Percentiles rank a stretch among this genome's conserved stretches.
These are phyloP conservation scores for Ceratobasidium sp. DNA, from an alignment of 1,284 basidiomycete genomes.

Conservation along the genomic window DNA sequence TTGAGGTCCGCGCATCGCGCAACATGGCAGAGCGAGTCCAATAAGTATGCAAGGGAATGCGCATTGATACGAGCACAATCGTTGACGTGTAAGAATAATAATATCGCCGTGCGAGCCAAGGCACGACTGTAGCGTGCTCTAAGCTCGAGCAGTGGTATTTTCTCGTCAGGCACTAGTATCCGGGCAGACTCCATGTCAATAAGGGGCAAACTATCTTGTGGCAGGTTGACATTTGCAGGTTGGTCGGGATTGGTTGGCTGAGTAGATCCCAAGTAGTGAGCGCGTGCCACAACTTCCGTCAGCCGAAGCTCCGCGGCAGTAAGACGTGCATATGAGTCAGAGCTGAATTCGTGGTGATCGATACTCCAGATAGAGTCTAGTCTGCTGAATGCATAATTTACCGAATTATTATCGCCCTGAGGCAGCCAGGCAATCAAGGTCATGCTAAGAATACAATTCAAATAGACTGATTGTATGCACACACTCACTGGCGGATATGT, in stretches of 20 bases:
- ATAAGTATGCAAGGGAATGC: background rate
- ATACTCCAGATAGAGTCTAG: constrained; percentile 5
- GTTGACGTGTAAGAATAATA: background rate
- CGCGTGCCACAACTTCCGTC: background rate
- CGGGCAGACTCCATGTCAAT: background rate
- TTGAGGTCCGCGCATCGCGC: background rate
- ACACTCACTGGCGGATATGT: too few relatives aligned
- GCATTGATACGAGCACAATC: background rate
- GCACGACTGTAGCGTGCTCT: constrained; percentile 22
- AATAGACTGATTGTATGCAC: too few relatives aligned
- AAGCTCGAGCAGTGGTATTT: background rate
- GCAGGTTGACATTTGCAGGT: too few relatives aligned
- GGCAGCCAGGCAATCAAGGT: background rate
- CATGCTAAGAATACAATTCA: too few relatives aligned
- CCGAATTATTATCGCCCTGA: background rate
- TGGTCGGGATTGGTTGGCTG: too few relatives aligned
- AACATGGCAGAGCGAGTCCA: background rate
- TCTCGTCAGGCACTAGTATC: too few relatives aligned
- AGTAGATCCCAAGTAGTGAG: background rate
- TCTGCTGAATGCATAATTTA: background rate
- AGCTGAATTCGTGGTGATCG: background rate
- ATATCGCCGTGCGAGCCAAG: background rate
- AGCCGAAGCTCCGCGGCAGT: constrained; percentile 9
- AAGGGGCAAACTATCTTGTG: too few relatives aligned
- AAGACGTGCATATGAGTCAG: constrained; percentile 5